These are phyloP conservation scores for Drechslerella coelobrocha DNA, from an alignment of 2,329 filamentous ascomycete species.

Conservation along the genomic window DNA sequence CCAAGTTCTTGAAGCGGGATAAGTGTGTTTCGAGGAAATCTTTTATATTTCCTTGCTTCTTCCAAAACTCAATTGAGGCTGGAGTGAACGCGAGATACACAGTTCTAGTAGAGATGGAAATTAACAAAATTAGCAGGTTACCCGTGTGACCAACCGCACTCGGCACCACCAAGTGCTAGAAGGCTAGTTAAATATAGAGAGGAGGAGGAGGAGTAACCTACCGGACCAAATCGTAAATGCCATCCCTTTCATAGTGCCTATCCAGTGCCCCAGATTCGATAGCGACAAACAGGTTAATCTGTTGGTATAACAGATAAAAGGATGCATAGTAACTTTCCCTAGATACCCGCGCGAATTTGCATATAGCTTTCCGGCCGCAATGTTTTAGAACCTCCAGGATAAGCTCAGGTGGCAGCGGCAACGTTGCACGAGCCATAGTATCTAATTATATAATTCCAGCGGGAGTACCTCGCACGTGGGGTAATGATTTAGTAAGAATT, in stretches of 20 bases:
- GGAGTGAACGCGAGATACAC: conserved; percentile 16
- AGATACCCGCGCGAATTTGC: conserved; percentile 22
- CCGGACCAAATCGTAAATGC: conserved; percentile 24
- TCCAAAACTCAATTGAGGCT: conserved; percentile 19
- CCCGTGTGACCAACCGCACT: background rate
- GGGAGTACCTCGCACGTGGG: too few relatives aligned
- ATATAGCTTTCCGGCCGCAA: conserved; percentile 13
- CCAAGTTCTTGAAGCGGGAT: conserved; percentile 18
- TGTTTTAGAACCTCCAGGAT: conserved; percentile 22
- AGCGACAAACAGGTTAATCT: conserved; percentile 11
- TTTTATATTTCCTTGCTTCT: background rate
- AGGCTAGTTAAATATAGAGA: background rate
- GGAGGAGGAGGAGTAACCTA: background rate
- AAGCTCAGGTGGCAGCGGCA: conserved; percentile 18
- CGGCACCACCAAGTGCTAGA: background rate
- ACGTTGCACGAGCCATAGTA: conserved; percentile 22
- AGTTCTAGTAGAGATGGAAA: background rate
- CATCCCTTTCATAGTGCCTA: conserved; percentile 19
- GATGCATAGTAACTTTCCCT: conserved; percentile 13
- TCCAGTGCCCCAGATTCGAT: conserved; percentile 25
- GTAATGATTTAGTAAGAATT: too few relatives aligned
- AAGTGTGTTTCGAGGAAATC: conserved; percentile 3
- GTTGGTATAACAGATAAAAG: conserved; percentile 15
- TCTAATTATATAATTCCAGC: too few relatives aligned
- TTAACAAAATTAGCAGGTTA: background rate